Base-by-base conservation (phyloP, 768 basidiomycete species). In the Russula griseocarnosa region DNA sequence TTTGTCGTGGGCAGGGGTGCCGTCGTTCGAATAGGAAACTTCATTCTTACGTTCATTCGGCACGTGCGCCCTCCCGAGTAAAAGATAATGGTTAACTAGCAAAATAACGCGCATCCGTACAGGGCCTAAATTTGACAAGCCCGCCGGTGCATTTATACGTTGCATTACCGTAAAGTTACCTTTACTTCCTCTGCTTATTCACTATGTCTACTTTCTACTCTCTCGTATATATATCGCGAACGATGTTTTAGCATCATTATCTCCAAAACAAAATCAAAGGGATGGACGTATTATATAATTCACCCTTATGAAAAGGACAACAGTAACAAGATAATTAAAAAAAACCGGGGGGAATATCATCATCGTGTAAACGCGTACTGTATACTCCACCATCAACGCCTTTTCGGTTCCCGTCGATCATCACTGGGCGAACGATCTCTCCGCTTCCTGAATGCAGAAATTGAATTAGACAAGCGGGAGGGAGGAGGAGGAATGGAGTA, bases 341-440 rank as follows among this genome's bases (percentile, higher is more conserved):
- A 52, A 26, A 32, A 53, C 8, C 5, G 38, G 1, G 51, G 47
- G n/a, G 40, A 34, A 47, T 32, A 58, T 30, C 30, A 58, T 30
- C 30, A n/a, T n/a, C 26, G 4, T 18, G 8, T 18, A 40, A 36
- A 34, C 30, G 28, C 2, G 38, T 26, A 16, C 16, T 51, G 26
- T 51, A 28, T 28, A 59, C 42, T 13, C 34, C 9, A n/a, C 24
- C 11, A 47, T 67, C 67, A 69, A 11, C 68, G 66, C 22, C 68
- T 62, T 61, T 69, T 69, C 28, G 46, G 30, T 3, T 69, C 68
- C 32, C 66, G 62, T 49, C 68, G 61, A 46, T 69, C 68, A 5
- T 67, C 66, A 58, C 59, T 66, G 20, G 66, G 68, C 52, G 68
- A 69, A 42, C 68, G 68, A 10, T 69, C 68, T 50, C 68, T 63